Conservation (phyloP, 2,329 filamentous ascomycete genomes). For the Cercospora nicotianae region DNA sequence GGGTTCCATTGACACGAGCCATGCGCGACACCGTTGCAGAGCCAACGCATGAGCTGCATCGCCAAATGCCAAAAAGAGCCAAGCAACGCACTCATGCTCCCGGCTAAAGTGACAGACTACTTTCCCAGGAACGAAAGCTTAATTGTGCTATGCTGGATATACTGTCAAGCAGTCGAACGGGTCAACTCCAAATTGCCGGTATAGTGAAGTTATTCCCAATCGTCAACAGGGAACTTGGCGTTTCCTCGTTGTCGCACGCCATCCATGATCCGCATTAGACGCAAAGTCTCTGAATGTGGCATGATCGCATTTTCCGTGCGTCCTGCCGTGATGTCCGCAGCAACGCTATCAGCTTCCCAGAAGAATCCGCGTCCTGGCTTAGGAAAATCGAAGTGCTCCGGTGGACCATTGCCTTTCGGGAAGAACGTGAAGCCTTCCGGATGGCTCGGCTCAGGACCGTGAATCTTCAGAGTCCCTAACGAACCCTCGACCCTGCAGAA, state of each 20-base stretch:
- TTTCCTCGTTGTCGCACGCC: slow-evolving; percentile 44
- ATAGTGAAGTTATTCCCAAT: slow-evolving; percentile 6
- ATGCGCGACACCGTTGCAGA: not conserved
- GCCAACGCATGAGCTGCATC: not conserved
- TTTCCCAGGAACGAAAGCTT: slow-evolving; percentile 4
- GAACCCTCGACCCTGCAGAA: slow-evolving; percentile 48
- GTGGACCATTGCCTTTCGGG: slow-evolving; percentile 31
- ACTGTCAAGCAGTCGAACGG: not conserved
- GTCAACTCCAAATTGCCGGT: not conserved
- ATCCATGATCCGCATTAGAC: slow-evolving; percentile 52
- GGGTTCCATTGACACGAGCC: slow-evolving; percentile 3
- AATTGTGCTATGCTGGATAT: not conserved
- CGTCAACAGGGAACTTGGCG: slow-evolving; percentile 30
- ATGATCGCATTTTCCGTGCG: slow-evolving; percentile 45
- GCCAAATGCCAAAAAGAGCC: not conserved
- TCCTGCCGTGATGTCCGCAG: slow-evolving; percentile 44
- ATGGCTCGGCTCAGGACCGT: slow-evolving; percentile 36
- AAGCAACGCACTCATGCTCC: not conserved
- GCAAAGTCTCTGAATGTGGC: slow-evolving; percentile 51
- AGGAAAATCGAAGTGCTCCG: slow-evolving; percentile 43
- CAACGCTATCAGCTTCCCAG: slow-evolving; percentile 51
- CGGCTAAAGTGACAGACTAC: slow-evolving; percentile 2
- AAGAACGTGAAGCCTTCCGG: slow-evolving; percentile 43
- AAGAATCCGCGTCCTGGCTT: slow-evolving; percentile 44
- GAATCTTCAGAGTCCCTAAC: slow-evolving; percentile 42